Base-by-base conservation (phyloP, 1,139 yeast species). In the Wickerhamomyces sp. region DNA sequence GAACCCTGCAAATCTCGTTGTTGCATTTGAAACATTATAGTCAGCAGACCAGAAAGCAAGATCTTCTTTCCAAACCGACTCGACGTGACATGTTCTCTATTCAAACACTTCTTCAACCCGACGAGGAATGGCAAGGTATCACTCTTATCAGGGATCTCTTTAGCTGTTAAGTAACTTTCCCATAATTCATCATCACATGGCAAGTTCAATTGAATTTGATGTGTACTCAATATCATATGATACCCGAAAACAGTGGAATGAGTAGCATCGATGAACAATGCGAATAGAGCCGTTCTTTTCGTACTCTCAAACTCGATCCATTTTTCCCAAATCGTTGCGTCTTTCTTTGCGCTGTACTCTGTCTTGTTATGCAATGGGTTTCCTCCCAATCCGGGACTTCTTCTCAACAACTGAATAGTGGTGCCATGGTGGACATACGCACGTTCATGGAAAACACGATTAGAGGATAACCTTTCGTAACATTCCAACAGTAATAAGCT, bases 201-300 rank as follows among this genome's bases (percentile, higher is more conserved):
- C 52, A 86, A 62, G 30, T 79, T 70, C 42, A 81, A 60, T 50
- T 87, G 88, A 32, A 87, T 66, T 49, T 86, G 88, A 31, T 72
- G 82, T 22, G 86, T 80, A 37, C 78, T 70, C 30, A 86, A 66
- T 30, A 75, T 75, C 25, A 83, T 70, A 27, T 78, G 71, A 57
- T 86, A 94, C 6, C 94, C 83, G 59, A 83, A 85, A 36, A 84
- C 72, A 23, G 83, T 73, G n/a, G 87, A 84, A 58, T 86, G 93
- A 17, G 80, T 70, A 2, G 82, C 78, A 55, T 86, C 95, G 51
- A 83, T 65, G 49, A 81, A 81, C 55, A 86, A 86, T 4, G 91
- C 86, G 72, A 83, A 76, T 39, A 81, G 72, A 1, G 94, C 86
- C 5, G 84, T 72, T 35, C 95, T 62, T 55, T 85, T 86, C 66